A percentile compares a stretch with the other conserved stretches of the same genome.
Conservation (phyloP, 306 rosid genomes). For the Albizia julibrissin region DNA sequence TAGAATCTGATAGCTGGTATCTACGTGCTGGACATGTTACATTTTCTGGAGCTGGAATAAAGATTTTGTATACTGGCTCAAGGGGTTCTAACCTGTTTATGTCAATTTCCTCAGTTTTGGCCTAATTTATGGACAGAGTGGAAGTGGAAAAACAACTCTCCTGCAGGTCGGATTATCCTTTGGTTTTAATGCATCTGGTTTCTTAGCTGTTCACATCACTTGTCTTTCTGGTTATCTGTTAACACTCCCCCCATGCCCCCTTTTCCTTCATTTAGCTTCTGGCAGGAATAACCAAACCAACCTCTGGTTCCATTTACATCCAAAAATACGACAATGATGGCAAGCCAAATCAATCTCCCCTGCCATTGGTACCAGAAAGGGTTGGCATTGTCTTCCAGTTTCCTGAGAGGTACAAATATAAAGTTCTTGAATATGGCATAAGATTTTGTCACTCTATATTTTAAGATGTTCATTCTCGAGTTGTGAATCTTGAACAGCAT, state of each 20-base stretch:
- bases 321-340: slow-evolving; percentile 77
- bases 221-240: slow-evolving; percentile 14
- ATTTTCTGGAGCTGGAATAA: not conserved
- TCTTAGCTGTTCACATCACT: slow-evolving; percentile 8
- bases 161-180: slow-evolving; percentile 56
- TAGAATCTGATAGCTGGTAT: slow-evolving; percentile 3
- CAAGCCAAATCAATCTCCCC: slow-evolving; percentile 55
- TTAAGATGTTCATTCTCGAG: slow-evolving; percentile 14
- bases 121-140: slow-evolving; percentile 84
- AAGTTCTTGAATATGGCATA: slow-evolving; percentile 15
- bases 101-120: slow-evolving; percentile 70
- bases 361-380: slow-evolving; percentile 66
- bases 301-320: slow-evolving; percentile 75
- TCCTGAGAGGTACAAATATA: slow-evolving; percentile 78
- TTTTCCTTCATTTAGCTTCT: slow-evolving; percentile 58
- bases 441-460: slow-evolving; percentile 3
- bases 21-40: not conserved
- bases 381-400: slow-evolving; percentile 95
- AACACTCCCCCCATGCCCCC: not conserved
- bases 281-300: slow-evolving; percentile 87
- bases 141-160: slow-evolving; percentile 93
- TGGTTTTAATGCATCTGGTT: not conserved
- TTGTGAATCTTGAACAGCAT: slow-evolving; percentile 19
- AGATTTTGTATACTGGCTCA: slow-evolving; percentile 8
- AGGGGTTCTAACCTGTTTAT: slow-evolving; percentile 29